Evolutionary conservation across 2,329 filamentous ascomycete genomes (phyloP), one percentile per base, ranked within the genome.

Genomic region (Orbilia oligospora): DNA sequence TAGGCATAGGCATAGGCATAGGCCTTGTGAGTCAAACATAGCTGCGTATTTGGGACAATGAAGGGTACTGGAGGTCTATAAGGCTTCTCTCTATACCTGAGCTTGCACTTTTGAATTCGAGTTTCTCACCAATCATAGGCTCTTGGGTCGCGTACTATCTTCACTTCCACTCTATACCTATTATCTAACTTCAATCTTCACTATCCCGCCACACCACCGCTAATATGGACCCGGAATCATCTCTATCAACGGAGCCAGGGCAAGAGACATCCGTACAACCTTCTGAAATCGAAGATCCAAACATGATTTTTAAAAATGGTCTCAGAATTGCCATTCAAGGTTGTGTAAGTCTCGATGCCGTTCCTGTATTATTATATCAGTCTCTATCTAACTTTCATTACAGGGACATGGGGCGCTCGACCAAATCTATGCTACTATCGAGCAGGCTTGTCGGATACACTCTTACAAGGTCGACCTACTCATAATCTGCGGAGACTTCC

Each of bases 401-500:
- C 66, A 96, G 93, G 95, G 95, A 75, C 96, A 99, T 85, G 96
- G 96, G 80, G 93, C 91, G 0, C 89, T 99, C 66, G 89, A 98
- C 83, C 92, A 93, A 72, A 98, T 99, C 81, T 99, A 98, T 84
- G 89, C 91, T 0, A 91, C 93, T 0, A 89, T 97, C 27, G 86
- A 88, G 48, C 87, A 89, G 80, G 88, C 93, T 9, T 93, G 91
- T 84, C 87, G 92, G 80, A 49, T 76, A 48, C 70, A 82, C 38
- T 80, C 80, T 61, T 81, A 80, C 51, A 89, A 88, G 38, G 90
- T 98, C 33, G 96, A 99, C 84, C 85, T 97, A 10, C 86, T 99
- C 81, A 97, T 99, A 82, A 97, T 99, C 82, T 93, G 95, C 71
- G 96, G 96, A 30, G 96, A 99, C 83, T 99, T 99, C 81, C 93